Percentiles rank a stretch among this genome's conserved stretches.
These are phyloP conservation scores for Periconia sp. DNA, from an alignment of 2,329 filamentous ascomycete genomes.

Conservation along the genomic window DNA sequence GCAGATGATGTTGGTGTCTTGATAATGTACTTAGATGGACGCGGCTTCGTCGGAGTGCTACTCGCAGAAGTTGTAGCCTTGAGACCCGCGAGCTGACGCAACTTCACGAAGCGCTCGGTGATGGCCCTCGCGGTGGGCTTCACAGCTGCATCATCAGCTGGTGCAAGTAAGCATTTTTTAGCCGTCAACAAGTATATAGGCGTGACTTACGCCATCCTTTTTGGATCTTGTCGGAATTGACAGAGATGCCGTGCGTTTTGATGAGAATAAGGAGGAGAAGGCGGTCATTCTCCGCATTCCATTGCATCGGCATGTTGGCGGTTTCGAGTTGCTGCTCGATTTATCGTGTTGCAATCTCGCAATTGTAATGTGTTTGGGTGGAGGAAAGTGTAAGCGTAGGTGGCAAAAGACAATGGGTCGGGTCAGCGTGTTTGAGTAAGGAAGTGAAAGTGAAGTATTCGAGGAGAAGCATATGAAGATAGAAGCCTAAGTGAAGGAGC, in stretches of 20 bases:
- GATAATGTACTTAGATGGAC: conserved; percentile 1
- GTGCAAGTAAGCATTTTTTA: conserved; percentile 1
- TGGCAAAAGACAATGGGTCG: too few species aligned
- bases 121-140: conserved; percentile 21
- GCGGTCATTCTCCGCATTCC: conserved; percentile 26
- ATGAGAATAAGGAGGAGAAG: conserved; percentile 24
- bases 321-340: too few species aligned
- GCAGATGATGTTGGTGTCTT: conserved; percentile 13
- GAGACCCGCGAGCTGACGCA: conserved; percentile 12
- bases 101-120: conserved; percentile 22
- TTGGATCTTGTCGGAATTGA: conserved; percentile 18
- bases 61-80: background rate
- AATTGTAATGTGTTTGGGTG: too few species aligned
- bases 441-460: too few species aligned
- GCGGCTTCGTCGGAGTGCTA: conserved; percentile 2
- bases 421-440: too few species aligned
- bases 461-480: too few species aligned
- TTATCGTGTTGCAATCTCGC: too few species aligned
- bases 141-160: conserved; percentile 11
- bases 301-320: conserved; percentile 16
- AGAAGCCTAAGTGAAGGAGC: too few species aligned
- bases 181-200: background rate
- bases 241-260: conserved; percentile 21
- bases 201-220: conserved; percentile 28
- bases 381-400: too few species aligned